Evolutionary conservation across 176 grass and related monocot genomes (phyloP), one percentile per base, ranked within the genome.

Genomic region (Elymus sibiricus): DNA sequence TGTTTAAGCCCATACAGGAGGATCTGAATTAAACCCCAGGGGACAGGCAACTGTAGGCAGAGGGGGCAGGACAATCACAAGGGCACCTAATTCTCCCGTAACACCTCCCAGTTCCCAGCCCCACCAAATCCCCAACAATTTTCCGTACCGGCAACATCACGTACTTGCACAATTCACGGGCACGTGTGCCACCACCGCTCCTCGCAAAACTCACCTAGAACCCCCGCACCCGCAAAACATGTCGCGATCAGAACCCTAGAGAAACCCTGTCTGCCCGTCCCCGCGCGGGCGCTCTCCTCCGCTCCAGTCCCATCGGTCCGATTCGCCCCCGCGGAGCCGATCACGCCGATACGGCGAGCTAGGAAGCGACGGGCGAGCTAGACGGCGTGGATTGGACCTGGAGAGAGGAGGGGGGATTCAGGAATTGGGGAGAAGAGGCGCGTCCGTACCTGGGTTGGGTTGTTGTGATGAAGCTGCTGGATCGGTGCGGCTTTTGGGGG

Each of bases 221-320:
- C 39, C 12, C 42, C 22, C 17, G 64, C 29, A 51, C 72, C 39
- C 39, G 64, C 19, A 7, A 26, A 27, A 4, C 44, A 67, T 14
- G 83, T 71, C 78, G 53, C 79, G 53, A 86, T 64, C 40, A 86
- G 74, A 90, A 86, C 64, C 79, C 84, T 86, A 83, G 29, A 55
- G 47, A 86, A 86, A 43, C 51, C 62, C 51, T 15, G n/a, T 1
- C 19, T 28, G 32, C 10, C 46, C 24, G 39, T 9, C 26, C 6
- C 7, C 5, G 6, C 14, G 35, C 8, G 62, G 67, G 14, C 40
- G 42, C 56, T 44, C 62, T 19, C 81, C 31, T 56, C 71, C 53
- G 24, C 53, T 72, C 40, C 73, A 35, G 59, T 60, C 78, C 58
- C 84, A 49, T 79, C 80, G 42, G 26, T 2, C 65, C 66, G 24